A percentile compares a stretch with the other conserved stretches of the same genome.
These are phyloP conservation scores for Ramaria rubella DNA, from an alignment of 768 basidiomycete species.

Conservation along the genomic window DNA sequence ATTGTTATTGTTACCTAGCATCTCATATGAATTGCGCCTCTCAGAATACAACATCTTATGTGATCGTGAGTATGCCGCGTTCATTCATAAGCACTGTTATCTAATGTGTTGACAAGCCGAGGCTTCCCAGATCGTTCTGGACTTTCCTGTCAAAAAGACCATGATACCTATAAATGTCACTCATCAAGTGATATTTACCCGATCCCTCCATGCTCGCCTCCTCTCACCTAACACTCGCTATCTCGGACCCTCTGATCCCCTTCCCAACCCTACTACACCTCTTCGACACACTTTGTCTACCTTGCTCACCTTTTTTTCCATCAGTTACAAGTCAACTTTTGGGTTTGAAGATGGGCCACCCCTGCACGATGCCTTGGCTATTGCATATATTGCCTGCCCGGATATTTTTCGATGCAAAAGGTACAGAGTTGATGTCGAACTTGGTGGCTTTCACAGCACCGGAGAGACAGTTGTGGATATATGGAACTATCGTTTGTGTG, in stretches of 20 bases:
- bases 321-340: conserved; percentile 64
- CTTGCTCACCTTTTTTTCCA: conserved; percentile 66
- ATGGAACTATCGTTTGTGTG: conserved; percentile 50
- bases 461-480: conserved; percentile 82
- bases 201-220: conserved; percentile 44
- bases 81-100: not conserved
- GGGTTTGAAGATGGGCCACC: conserved; percentile 84
- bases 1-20: not conserved
- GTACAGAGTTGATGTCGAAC: conserved; percentile 81
- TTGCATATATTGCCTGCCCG: conserved; percentile 69
- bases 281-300: conserved; percentile 72
- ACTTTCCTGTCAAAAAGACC: conserved; percentile 56
- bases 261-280: conserved; percentile 30
- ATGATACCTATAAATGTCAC: conserved; percentile 90
- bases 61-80: conserved; percentile 54
- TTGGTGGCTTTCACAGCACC: conserved; percentile 52
- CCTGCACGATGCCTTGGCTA: conserved; percentile 77
- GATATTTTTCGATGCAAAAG: conserved; percentile 54
- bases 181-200: conserved; percentile 73
- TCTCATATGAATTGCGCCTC: not conserved
- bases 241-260: conserved; percentile 7
- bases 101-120: conserved; percentile 45
- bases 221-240: conserved; percentile 35
- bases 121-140: conserved; percentile 74
- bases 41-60: conserved; percentile 76